Evolutionary conservation across 441 rosid genomes (phyloP).

Genomic region (Metrosideros polymorpha): DNA sequence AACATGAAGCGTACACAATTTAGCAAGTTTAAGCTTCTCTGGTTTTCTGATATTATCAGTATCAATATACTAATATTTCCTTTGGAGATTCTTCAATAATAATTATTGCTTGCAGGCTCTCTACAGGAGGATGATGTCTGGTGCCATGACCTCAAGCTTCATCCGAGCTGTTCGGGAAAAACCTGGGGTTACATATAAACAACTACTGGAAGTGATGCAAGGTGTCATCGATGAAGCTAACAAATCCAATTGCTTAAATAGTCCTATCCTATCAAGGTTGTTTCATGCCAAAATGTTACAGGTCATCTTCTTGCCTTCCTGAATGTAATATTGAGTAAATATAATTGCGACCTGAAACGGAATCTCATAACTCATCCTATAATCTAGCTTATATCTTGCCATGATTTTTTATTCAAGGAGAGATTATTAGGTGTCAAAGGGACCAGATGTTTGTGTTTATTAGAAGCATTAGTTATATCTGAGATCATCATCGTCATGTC

Average conservation of each 20-base stretch:
- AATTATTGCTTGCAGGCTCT: slow-evolving; percentile 28
- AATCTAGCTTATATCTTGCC: background rate
- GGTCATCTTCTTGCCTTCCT: slow-evolving; percentile 11
- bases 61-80: background rate
- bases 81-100: background rate
- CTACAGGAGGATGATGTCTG: slow-evolving; percentile 26
- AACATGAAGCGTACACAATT: background rate
- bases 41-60: background rate
- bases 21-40: background rate
- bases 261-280: slow-evolving; percentile 6
- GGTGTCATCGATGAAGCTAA: slow-evolving; percentile 17
- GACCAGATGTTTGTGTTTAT: background rate
- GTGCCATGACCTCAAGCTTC: slow-evolving; percentile 39
- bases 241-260: slow-evolving; percentile 8
- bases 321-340: background rate
- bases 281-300: slow-evolving; percentile 17
- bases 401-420: background rate
- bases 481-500: background rate
- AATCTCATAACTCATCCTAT: background rate
- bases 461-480: background rate
- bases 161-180: slow-evolving; percentile 8
- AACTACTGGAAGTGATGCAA: slow-evolving; percentile 22
- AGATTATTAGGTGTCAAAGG: background rate
- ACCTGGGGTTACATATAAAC: slow-evolving; percentile 22
- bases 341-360: background rate